phyloP scores from a whole-genome alignment of 164 flowering plant genomes.

The Berberis thunbergii region DNA sequence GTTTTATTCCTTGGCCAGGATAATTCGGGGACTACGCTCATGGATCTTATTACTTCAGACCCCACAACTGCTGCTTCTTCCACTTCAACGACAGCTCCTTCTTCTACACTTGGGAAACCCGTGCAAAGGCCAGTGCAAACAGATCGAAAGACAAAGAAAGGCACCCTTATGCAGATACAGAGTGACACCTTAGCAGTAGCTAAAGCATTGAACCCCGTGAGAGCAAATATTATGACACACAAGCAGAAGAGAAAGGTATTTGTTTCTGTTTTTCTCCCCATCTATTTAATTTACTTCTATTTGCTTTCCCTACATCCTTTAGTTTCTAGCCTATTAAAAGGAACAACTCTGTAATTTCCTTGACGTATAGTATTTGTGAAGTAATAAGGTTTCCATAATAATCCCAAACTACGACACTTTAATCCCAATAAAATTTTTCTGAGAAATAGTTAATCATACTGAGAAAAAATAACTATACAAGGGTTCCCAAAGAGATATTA shows the following conservation, averaged over 20 bases:
- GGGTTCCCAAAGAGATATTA: no score
- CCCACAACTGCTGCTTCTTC: slow-evolving; percentile 42
- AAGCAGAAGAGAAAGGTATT: slow-evolving; percentile 60
- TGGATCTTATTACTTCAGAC: slow-evolving; percentile 96
- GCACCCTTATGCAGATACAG: slow-evolving; percentile 81
- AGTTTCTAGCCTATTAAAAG: no score
- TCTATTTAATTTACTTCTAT: not conserved
- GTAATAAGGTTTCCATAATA: no score
- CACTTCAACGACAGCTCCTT: slow-evolving; percentile 22
- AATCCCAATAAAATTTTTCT: no score
- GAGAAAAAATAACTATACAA: no score
- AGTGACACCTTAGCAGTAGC: slow-evolving; percentile 92
- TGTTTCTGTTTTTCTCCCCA: not conserved
- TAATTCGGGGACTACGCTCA: slow-evolving; percentile 79
- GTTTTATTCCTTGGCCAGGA: slow-evolving; percentile 30
- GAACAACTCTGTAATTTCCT: no score
- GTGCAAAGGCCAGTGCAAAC: slow-evolving; percentile 17
- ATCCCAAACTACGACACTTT: no score
- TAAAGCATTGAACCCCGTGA: slow-evolving; percentile 59
- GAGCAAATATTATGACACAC: slow-evolving; percentile 67
- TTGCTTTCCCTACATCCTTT: no score
- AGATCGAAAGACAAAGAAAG: slow-evolving; percentile 60
- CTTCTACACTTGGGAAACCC: slow-evolving; percentile 31
- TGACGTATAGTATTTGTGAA: no score
- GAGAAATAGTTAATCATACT: no score